These are phyloP conservation scores for Sphagnum fallax DNA, from an alignment of 228 moss, liverwort and hornwort species.

Conservation along the genomic window DNA sequence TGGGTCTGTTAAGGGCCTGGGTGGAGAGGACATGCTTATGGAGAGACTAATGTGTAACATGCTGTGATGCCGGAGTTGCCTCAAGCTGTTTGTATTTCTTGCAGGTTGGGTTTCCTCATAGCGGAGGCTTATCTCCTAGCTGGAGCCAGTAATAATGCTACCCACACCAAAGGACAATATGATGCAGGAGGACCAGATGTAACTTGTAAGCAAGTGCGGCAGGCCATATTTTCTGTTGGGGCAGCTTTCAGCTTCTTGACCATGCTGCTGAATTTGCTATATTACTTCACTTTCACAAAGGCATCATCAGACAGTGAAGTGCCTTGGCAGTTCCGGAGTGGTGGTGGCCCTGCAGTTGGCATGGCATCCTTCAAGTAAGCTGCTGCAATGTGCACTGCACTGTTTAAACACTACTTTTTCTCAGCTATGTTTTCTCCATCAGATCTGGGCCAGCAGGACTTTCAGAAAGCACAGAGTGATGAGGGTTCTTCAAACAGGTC, in stretches of 20 bases:
- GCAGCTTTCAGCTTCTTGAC: slow-evolving; percentile 43
- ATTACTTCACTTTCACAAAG: slow-evolving; percentile 22
- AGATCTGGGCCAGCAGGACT: no score
- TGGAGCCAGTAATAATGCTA: slow-evolving; percentile 39
- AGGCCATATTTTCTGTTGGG: slow-evolving; percentile 27
- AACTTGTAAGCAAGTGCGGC: slow-evolving; percentile 30
- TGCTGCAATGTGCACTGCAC: slow-evolving; percentile 2
- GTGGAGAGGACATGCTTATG: no score
- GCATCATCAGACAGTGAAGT: slow-evolving; percentile 17
- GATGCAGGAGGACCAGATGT: slow-evolving; percentile 13
- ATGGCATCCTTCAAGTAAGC: slow-evolving; percentile 46
- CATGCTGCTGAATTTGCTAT: slow-evolving; percentile 27
- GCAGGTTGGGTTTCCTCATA: slow-evolving; percentile 36
- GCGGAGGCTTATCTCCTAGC: slow-evolving; percentile 29
- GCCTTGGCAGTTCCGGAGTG: slow-evolving; percentile 31
- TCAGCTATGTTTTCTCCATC: no score
- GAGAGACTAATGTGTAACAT: no score
- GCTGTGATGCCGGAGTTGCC: no score
- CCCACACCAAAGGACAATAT: slow-evolving; percentile 15
- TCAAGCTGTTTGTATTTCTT: no score
- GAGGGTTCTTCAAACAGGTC: no score
- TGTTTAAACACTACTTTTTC: neutral
- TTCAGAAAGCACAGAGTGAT: no score
- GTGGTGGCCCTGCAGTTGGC: slow-evolving; percentile 28
- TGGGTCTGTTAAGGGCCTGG: no score